Base-by-base conservation (phyloP, 768 basidiomycete species). In the Arthromyces matolae region DNA sequence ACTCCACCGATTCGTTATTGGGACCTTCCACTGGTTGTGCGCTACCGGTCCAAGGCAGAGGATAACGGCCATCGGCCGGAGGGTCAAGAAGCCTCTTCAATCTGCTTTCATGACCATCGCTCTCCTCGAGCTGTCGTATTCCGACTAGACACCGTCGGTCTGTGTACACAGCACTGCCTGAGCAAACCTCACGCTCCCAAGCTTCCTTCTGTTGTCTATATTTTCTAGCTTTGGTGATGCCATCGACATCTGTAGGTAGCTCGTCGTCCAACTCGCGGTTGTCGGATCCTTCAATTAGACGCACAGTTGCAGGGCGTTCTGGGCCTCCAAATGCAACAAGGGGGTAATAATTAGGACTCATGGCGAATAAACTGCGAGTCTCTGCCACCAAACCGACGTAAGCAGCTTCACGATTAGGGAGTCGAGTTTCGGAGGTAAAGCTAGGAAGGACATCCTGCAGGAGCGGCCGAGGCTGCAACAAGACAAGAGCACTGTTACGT, bases 381-480 rank as follows among this genome's bases (percentile, higher is more conserved):
- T 84, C 81, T 37, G 80, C 77, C 13, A 93, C 77, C 14, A 88
- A 68, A 2, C 93, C 93, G 16, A 97, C 82, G 61, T 87, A 96
- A 1, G 92, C 92, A 0, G 80, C 76, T 23, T 84, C 77, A 5
- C 73, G 64, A 43, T 80, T 77, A 3, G 74, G 76, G 22, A 75
- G 66, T 9, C 53, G 50, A 19, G 69, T 66, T 8, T 68, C 63
- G 23, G 67, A 65, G 5, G 67, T 65, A n/a, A 80, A 68, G n/a
- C 71, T 70, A 8, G 84, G 83, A 27, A 93, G 72, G 7, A 95
- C 71, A 27, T 92, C 84, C 16, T 83, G 75, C 2, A 93, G 73
- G 27, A 80, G 76, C 0, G 89, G 85, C 1, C 80, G 84, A 10
- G 94, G 93, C 62, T 97, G 94, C 12, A 93, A 81, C 9, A 97